Percentiles rank a stretch among this genome's conserved stretches.
phyloP scores from a whole-genome alignment of 2,329 filamentous ascomycete genomes.

The Pseudocercospora macadamiae region DNA sequence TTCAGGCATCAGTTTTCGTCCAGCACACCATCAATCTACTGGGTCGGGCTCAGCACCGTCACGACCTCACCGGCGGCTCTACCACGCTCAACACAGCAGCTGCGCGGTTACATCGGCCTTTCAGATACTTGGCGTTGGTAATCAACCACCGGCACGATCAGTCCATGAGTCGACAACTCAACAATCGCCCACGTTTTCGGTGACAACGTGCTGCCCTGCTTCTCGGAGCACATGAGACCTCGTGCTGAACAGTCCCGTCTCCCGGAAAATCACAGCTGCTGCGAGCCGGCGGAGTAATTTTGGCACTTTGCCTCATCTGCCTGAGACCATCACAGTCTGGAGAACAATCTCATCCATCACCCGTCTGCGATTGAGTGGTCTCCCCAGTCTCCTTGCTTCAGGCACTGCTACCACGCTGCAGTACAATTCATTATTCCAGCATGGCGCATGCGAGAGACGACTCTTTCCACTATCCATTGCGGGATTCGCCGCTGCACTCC shows the following conservation, averaged over 20 bases:
- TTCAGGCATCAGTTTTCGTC: slow-evolving; percentile 4
- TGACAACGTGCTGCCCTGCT: slow-evolving; percentile 8
- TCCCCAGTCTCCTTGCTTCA: not conserved
- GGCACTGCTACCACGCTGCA: too few relatives aligned
- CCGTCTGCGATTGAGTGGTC: not conserved
- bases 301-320: too few relatives aligned
- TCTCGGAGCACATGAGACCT: too few relatives aligned
- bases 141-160: not conserved
- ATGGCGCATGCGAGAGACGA: slow-evolving; percentile 25
- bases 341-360: too few relatives aligned
- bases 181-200: not conserved
- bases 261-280: not conserved
- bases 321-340: too few relatives aligned
- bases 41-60: not conserved
- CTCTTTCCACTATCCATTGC: slow-evolving; percentile 24
- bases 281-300: slow-evolving; percentile 19
- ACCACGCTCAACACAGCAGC: slow-evolving; percentile 4
- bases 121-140: not conserved
- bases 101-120: slow-evolving; percentile 10
- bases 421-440: slow-evolving; percentile 1
- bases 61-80: slow-evolving; percentile 1
- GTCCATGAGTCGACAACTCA: not conserved
- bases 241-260: not conserved
- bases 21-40: slow-evolving; percentile 3
- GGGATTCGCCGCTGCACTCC: slow-evolving; percentile 26